These are phyloP conservation scores for Phytophthora hibernalis DNA, from an alignment of 352 stramenopile species.

Conservation along the genomic window DNA sequence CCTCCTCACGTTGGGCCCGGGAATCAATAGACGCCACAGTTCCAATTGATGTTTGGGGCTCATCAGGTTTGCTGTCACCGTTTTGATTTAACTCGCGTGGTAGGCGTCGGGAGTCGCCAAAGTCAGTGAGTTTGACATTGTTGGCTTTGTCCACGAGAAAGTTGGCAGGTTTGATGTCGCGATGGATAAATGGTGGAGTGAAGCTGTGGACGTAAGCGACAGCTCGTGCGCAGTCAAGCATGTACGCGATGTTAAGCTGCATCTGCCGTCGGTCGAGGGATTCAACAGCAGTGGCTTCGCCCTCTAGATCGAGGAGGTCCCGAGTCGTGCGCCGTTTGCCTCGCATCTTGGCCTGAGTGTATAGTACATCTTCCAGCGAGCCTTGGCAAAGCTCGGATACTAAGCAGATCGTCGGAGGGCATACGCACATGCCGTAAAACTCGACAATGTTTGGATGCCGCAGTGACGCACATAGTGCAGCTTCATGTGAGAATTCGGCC, in stretches of 20 bases:
- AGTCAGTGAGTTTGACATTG: constrained; percentile 75
- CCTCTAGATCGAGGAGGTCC: constrained; percentile 17
- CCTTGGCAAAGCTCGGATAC: constrained; percentile 66
- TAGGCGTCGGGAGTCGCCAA: constrained; percentile 67
- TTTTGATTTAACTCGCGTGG: constrained; percentile 22
- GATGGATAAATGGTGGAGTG: constrained; percentile 64
- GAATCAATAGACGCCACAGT: constrained; percentile 21
- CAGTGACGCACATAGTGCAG: constrained; percentile 55
- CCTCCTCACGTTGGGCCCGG: background rate
- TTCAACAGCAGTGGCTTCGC: constrained; percentile 6
- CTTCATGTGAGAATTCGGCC: constrained; percentile 68
- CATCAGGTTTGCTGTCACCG: constrained; percentile 4
- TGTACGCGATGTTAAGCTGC: constrained; percentile 61
- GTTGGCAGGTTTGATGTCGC: constrained; percentile 72
- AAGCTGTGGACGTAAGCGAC: constrained; percentile 78
- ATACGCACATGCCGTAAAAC: constrained; percentile 75
- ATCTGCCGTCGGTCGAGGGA: constrained; percentile 42
- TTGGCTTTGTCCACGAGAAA: constrained; percentile 62
- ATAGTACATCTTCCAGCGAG: constrained; percentile 54
- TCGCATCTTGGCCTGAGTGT: constrained; percentile 21
- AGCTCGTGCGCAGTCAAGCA: constrained; percentile 66
- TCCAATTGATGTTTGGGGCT: constrained; percentile 17
- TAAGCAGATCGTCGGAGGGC: constrained; percentile 67
- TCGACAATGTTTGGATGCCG: constrained; percentile 68
- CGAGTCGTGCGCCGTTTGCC: constrained; percentile 9